Conservation (phyloP, 176 grass and related monocot species). For the Musa beccarii region DNA sequence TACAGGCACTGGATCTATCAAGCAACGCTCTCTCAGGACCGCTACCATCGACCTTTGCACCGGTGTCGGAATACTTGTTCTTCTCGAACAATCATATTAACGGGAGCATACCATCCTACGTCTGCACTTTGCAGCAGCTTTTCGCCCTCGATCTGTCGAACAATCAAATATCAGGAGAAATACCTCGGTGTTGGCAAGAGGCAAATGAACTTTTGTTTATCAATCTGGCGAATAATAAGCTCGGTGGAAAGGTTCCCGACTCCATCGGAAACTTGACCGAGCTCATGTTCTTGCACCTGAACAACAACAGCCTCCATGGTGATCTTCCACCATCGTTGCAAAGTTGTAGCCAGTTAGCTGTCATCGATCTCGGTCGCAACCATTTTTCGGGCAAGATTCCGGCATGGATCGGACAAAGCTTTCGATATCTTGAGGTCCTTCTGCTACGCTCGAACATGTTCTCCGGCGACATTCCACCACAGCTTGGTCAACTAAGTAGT, state of each 20-base stretch:
- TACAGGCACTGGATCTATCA: conserved; percentile 14
- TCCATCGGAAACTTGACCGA: neutral
- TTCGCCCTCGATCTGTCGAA: conserved; percentile 19
- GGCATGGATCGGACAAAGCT: conserved; percentile 17
- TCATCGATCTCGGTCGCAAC: conserved; percentile 12
- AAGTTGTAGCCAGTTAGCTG: neutral
- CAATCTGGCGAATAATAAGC: neutral
- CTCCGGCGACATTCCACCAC: neutral
- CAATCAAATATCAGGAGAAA: conserved; percentile 19
- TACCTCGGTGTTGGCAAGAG: conserved; percentile 21
- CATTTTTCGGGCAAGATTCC: conserved; percentile 25
- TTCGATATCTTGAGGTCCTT: conserved; percentile 11
- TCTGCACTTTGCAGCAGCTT: conserved; percentile 5
- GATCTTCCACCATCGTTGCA: conserved; percentile 13
- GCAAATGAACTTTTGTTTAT: neutral
- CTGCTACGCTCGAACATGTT: conserved; percentile 14
- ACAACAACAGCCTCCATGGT: conserved; percentile 1
- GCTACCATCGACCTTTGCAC: conserved; percentile 17
- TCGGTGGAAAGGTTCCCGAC: neutral
- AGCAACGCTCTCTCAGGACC: conserved; percentile 23
- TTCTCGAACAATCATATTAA: conserved; percentile 26
- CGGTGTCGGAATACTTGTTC: neutral
- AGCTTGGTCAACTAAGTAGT: neutral
- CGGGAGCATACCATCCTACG: conserved; percentile 13
- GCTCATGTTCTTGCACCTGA: neutral